Conservation (phyloP, 495 filamentous ascomycete species). For the Articulospora tetracladia region DNA sequence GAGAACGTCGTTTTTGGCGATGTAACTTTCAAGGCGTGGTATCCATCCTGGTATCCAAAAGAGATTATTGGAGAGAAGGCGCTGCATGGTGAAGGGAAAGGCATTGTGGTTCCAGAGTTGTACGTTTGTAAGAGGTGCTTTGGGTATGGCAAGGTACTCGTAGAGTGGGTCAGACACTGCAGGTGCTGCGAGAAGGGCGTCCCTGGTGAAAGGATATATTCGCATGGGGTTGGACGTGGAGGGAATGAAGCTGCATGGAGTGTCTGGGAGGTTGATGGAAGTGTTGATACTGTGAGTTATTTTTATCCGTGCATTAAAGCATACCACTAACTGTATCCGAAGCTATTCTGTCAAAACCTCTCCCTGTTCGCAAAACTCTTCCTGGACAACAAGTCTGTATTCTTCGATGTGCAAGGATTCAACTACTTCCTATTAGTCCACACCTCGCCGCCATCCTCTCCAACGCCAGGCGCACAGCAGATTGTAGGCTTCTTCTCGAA, state of each 20-base stretch:
- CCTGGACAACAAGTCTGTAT: slow-evolving; percentile 96
- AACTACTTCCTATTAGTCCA: slow-evolving; percentile 87
- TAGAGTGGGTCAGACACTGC: slow-evolving; percentile 47
- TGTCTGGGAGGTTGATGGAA: slow-evolving; percentile 91
- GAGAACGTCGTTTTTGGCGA: slow-evolving; percentile 73
- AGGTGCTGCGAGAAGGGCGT: slow-evolving; percentile 37
- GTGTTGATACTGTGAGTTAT: slow-evolving; percentile 62
- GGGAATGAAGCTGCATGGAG: slow-evolving; percentile 54
- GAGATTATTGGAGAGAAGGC: slow-evolving; percentile 63
- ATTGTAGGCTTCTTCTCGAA: slow-evolving; percentile 97
- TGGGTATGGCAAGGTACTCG: slow-evolving; percentile 76
- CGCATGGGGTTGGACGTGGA: slow-evolving; percentile 49
- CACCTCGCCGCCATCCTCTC: slow-evolving; percentile 31
- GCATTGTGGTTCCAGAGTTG: slow-evolving; percentile 51
- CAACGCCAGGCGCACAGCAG: slow-evolving; percentile 16
- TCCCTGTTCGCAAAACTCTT: slow-evolving; percentile 98
- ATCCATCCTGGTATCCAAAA: slow-evolving; percentile 72
- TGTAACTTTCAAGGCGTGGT: slow-evolving; percentile 72
- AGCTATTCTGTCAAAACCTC: slow-evolving; percentile 93
- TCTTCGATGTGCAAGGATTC: slow-evolving; percentile 94
- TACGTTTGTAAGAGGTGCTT: slow-evolving; percentile 94
- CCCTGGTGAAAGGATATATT: slow-evolving; percentile 43
- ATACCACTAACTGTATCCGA: slow-evolving; percentile 5
- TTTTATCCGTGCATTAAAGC: slow-evolving; percentile 6
- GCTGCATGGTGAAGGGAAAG: slow-evolving; percentile 19